Conservation (phyloP, 2,329 filamentous ascomycete genomes). For the Xylariomycetidae sp. region DNA sequence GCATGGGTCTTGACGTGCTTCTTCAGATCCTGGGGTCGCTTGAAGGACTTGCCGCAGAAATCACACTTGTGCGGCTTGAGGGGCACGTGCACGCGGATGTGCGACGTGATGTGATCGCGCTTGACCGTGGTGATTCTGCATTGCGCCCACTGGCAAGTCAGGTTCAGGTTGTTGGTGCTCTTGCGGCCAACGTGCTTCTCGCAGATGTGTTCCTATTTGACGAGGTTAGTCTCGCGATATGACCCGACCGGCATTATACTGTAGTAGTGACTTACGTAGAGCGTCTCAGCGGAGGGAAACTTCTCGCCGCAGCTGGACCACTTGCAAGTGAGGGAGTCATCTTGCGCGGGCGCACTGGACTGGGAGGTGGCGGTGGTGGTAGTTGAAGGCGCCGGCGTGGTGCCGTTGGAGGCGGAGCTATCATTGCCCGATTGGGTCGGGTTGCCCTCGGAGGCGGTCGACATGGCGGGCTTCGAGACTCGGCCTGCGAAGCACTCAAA, state of each 20-base stretch:
- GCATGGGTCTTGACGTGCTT: slow-evolving; percentile 99
- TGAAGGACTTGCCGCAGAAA: slow-evolving; percentile 98
- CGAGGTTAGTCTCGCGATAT: slow-evolving; percentile 5
- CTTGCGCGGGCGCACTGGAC: slow-evolving; percentile 35
- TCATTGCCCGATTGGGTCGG: slow-evolving; percentile 21
- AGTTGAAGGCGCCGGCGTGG: slow-evolving; percentile 46
- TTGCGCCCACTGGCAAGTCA: slow-evolving; percentile 95
- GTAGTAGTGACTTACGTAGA: slow-evolving; percentile 60
- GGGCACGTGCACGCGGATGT: slow-evolving; percentile 97
- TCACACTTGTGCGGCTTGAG: slow-evolving; percentile 99
- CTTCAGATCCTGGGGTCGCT: slow-evolving; percentile 97
- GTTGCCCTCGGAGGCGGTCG: slow-evolving; percentile 21
- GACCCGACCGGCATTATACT: too few relatives aligned
- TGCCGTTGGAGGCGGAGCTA: slow-evolving; percentile 44
- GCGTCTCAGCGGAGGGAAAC: slow-evolving; percentile 50
- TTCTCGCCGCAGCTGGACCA: slow-evolving; percentile 56
- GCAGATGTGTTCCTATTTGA: slow-evolving; percentile 82
- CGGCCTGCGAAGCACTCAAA: background rate
- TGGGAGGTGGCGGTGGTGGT: slow-evolving; percentile 41
- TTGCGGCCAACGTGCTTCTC: slow-evolving; percentile 98
- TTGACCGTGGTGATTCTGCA: slow-evolving; percentile 97
- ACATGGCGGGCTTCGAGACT: slow-evolving; percentile 16
- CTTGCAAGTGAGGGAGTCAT: slow-evolving; percentile 51
- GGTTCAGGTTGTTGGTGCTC: slow-evolving; percentile 96
- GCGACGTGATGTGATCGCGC: slow-evolving; percentile 97